Conservation (phyloP, 2,329 filamentous ascomycete species). For the Trichoderma hamatum region DNA sequence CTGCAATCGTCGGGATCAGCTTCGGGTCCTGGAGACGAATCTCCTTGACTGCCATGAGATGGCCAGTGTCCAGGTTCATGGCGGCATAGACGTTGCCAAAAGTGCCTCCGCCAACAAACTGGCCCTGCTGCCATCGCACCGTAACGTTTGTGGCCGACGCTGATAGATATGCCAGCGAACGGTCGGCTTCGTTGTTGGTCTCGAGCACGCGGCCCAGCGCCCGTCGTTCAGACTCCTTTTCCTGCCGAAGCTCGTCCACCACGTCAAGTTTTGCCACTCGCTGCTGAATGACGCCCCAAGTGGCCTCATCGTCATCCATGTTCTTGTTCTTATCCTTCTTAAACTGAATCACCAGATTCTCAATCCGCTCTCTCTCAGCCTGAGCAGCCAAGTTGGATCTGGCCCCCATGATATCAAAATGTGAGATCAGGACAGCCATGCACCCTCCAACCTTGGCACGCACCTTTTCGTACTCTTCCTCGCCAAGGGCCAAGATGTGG, state of each 20-base stretch:
- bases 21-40: slow-evolving; percentile 96
- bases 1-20: slow-evolving; percentile 89
- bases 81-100: slow-evolving; percentile 98
- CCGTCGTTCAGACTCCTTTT: slow-evolving; percentile 82
- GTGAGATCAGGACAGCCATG: slow-evolving; percentile 95
- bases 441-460: slow-evolving; percentile 91
- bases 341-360: slow-evolving; percentile 76
- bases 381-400: slow-evolving; percentile 91
- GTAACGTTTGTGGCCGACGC: slow-evolving; percentile 94
- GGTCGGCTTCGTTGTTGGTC: slow-evolving; percentile 92
- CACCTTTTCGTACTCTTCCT: slow-evolving; percentile 82
- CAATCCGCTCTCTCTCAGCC: slow-evolving; percentile 85
- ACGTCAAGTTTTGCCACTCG: slow-evolving; percentile 72
- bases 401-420: slow-evolving; percentile 99
- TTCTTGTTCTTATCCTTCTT: slow-evolving; percentile 74
- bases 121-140: slow-evolving; percentile 97
- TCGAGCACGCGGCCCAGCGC: slow-evolving; percentile 89
- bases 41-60: slow-evolving; percentile 98
- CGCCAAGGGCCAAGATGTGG: slow-evolving; percentile 87
- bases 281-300: slow-evolving; percentile 71
- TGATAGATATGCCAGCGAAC: slow-evolving; percentile 89
- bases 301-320: slow-evolving; percentile 83
- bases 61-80: slow-evolving; percentile 94
- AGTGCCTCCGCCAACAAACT: slow-evolving; percentile 93
- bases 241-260: slow-evolving; percentile 77